Base-by-base conservation (phyloP, 2,329 filamentous ascomycete species). In the Alternaria sp. region DNA sequence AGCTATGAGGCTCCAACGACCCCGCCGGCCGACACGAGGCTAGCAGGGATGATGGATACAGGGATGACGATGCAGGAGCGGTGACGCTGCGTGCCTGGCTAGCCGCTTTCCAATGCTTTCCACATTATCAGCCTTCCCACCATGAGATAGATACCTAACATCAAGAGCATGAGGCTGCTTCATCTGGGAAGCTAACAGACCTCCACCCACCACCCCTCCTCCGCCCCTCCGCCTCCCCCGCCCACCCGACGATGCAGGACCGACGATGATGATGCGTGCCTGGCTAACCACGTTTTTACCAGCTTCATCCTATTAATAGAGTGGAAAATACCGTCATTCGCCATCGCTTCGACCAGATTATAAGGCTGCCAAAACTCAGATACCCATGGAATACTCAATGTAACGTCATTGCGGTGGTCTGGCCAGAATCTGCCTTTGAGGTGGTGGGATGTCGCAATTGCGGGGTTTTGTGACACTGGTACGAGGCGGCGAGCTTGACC, bases 1-100 rank as follows among this genome's bases (percentile, higher is more conserved):
- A 56, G 23, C 41, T 41, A 18, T 55, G 60, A 54, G 49, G 58
- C 60, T 66, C 67, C 45, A 2, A 23, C 30, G 37, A 55, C 64
- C 61, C 63, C 64, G 51, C 58, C 51, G n/a, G 11, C 30, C 5
- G 37, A 46, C 51, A 12, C 50, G 41, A 0, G 61, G 63, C 71
- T 70, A 70, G 61, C 64, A 63, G 61, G 65, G 64, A 60, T 68
- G 20, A 10, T 53, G 63, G 64, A 74, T 55, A 65, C 71, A 74
- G 67, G 70, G 65, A 41, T 41, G 37, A 41, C 37, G 37, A 41
- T 41, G 33, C 33, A 41, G 33, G 33, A 28, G 23, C 26, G 61
- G 65, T 56, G 60, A 67, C 67, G 65, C 69, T 68, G 64, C 67
- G 67, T 69, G 59, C 67, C 67, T 69, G 67, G 54, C 57, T 63